Conservation (phyloP, 2,329 filamentous ascomycete genomes). For the Colletotrichum sp. region DNA sequence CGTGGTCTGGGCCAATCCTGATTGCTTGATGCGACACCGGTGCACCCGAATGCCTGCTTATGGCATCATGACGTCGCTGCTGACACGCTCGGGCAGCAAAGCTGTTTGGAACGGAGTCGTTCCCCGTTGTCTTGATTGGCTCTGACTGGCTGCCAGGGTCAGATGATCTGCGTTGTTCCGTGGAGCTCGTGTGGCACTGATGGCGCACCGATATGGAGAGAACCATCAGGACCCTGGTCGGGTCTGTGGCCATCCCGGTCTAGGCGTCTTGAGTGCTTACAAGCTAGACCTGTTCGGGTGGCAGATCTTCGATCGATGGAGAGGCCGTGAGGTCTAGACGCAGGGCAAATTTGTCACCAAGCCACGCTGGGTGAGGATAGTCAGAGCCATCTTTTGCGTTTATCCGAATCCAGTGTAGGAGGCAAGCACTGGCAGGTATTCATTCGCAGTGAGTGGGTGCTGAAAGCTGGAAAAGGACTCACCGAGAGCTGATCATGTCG, state of each 20-base stretch:
- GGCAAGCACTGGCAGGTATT: not conserved
- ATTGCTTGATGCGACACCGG: not conserved
- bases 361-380: not conserved
- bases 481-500: not conserved
- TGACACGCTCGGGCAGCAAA: conserved; percentile 1
- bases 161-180: conserved; percentile 14
- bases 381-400: conserved; percentile 9
- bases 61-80: conserved; percentile 8
- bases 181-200: conserved; percentile 12
- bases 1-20: not conserved
- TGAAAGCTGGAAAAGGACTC: not conserved
- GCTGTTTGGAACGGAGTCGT: not conserved
- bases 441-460: not conserved
- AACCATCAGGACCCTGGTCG: conserved; percentile 9
- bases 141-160: not conserved
- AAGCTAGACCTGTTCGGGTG: conserved; percentile 7
- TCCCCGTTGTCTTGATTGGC: not conserved
- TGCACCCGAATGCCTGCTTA: not conserved
- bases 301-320: conserved; percentile 21
- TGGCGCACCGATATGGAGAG: conserved; percentile 10
- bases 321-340: conserved; percentile 7
- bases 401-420: conserved; percentile 14
- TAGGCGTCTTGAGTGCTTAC: conserved; percentile 23
- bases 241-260: conserved; percentile 24
- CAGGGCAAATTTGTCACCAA: conserved; percentile 15